Evolutionary conservation across 148 eudicot genomes (phyloP).

Genomic region (Silene conica): DNA sequence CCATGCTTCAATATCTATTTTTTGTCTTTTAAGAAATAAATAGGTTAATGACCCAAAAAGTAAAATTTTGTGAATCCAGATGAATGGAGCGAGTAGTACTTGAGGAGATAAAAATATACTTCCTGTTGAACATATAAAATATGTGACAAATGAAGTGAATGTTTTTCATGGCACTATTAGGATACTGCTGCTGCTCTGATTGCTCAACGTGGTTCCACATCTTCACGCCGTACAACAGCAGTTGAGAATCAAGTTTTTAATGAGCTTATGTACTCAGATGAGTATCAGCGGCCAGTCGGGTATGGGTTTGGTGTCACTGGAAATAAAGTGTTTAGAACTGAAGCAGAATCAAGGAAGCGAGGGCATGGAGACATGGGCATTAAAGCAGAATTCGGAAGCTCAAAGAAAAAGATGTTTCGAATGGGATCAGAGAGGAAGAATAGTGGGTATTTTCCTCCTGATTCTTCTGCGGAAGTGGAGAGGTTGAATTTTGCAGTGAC

Average conservation of each 20-base stretch:
- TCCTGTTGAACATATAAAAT: too few relatives aligned
- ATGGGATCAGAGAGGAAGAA: conserved; percentile 12
- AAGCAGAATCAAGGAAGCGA: conserved; percentile 25
- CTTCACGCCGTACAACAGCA: conserved; percentile 20
- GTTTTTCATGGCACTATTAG: conserved; percentile 7
- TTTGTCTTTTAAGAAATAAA: too few relatives aligned
- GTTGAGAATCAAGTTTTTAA: conserved; percentile 36
- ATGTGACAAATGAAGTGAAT: too few relatives aligned
- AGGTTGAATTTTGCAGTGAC: conserved; percentile 27
- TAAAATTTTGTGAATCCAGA: too few relatives aligned
- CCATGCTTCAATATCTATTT: too few relatives aligned
- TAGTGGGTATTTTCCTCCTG: conserved; percentile 15
- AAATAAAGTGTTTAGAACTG: conserved; percentile 21
- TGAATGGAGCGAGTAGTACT: too few relatives aligned
- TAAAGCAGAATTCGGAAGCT: conserved; percentile 7
- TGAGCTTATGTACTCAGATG: conserved; percentile 39
- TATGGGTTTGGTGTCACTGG: conserved; percentile 30
- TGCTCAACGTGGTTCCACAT: conserved; percentile 30
- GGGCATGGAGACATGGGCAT: conserved; percentile 19
- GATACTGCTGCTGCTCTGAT: conserved; percentile 30
- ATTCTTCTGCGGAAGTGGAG: conserved; percentile 24
- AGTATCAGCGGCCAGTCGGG: conserved; percentile 26
- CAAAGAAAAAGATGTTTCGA: conserved; percentile 16
- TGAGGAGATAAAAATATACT: too few relatives aligned
- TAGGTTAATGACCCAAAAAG: too few relatives aligned